Base-by-base conservation (phyloP, 208 protist species). In the Crithidia mellificae region DNA sequence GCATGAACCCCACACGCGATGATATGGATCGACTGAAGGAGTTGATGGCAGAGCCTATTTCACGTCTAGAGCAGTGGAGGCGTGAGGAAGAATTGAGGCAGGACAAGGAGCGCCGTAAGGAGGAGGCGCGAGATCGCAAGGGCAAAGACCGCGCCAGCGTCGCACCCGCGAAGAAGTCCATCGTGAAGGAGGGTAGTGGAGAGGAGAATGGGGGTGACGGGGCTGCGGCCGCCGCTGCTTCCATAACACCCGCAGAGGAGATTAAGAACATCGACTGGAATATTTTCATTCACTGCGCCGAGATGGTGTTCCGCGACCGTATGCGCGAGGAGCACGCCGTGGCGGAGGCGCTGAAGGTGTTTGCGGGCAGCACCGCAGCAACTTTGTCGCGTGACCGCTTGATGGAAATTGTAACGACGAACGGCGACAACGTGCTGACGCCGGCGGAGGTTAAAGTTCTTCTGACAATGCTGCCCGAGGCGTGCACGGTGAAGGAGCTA, bases 211-310 rank as follows among this genome's bases (percentile, higher is more conserved):
- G 11, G 2, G 47, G 6, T 1, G 30, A 8, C 9, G 47, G 64
- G 65, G n/a, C 63, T 51, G 6, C 78, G 81, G 8, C 56, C 19
- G 91, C 90, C 51, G 81, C 55, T 6, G 55, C 24, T 24, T 51
- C 57, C 27, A 7, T 86, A 49, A 80, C 86, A 27, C 87, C 88
- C 0, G 77, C 79, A 9, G 91, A 96, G 72, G 88, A 96, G 63
- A 85, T 96, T n/a, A 96, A 96, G 43, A 96, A 96, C 61, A 94
- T 96, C 58, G 91, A 96, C 68, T 96, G 91, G 88, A 94, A 96
- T 69, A 96, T 96, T 50, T 96, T 96, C 64, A 94, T 96, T 44
- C 83, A 83, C 25, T 96, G 88, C 77, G 75, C 81, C 0, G 87
- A 96, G 61, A 79, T 84, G 59, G 81, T 96, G 52, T 96, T 90